Evolutionary conservation across 106 monocot species (phyloP), one percentile per base, ranked within the genome.

Genomic region (Amphibolis antarctica): DNA sequence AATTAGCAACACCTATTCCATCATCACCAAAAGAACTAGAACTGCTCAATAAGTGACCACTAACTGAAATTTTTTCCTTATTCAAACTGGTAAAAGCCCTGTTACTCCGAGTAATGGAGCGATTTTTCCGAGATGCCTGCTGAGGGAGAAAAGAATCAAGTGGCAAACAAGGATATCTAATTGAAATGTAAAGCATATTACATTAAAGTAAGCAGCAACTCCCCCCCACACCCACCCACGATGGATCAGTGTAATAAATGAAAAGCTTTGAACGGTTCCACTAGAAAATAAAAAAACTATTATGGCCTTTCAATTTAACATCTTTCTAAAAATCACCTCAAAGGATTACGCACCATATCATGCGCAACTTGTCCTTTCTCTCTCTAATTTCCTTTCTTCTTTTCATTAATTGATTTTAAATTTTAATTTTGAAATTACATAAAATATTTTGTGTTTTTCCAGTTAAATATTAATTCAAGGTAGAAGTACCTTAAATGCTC

Each of bases 51-150:
- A 66, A 10, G 25, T n/a, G n/a, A 60, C 62, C 62, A 30, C 63
- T 48, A 51, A 5, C 56, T 12, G 17, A 70, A 22, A 49, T 10
- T 21, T 48, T 51, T 52, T n/a, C 28, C 74, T 61, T 86, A 62
- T 69, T 83, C 26, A 66, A 60, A 55, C 64, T 77, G 29, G 76
- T 63, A 25, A 44, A 23, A 31, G 62, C 64, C 19, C 44, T 57
- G 61, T 53, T 81, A 28, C 28, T 70, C 44, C 75, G 69, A 28
- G 73, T 9, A 52, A 55, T 49, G 26, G 36, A 49, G 47, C 62
- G 70, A 72, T 72, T 68, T 67, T 80, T 89, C n/a, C 82, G 72
- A 66, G 77, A 48, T 63, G 64, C 78, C 94, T 96, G 65, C 7
- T 28, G 27, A 20, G 3, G 46, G 17, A 12, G 25, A 63, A 43